A percentile compares a stretch with the other conserved stretches of the same genome.
phyloP scores from a whole-genome alignment of 306 rosid species.

The Abrus pulchellus region DNA sequence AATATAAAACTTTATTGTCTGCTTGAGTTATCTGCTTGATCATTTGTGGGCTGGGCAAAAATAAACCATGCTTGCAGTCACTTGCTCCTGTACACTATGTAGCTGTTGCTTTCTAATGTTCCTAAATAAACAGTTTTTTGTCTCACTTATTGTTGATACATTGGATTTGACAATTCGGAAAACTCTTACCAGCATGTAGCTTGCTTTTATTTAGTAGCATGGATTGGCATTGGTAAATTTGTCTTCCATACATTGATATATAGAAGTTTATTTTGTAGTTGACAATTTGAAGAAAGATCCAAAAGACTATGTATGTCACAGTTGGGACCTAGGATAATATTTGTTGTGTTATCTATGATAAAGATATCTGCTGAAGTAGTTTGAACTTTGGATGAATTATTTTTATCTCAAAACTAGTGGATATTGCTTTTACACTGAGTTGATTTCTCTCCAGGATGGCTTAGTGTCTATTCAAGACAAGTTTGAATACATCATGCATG shows the following conservation, averaged over 20 bases:
- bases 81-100: not conserved
- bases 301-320: too few relatives aligned
- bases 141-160: not conserved
- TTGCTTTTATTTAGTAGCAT: constrained; percentile 22
- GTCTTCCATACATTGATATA: too few relatives aligned
- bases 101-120: not conserved
- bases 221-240: not conserved
- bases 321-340: too few relatives aligned
- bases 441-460: constrained; percentile 68
- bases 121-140: constrained; percentile 7
- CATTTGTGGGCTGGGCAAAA: not conserved
- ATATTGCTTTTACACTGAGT: constrained; percentile 35
- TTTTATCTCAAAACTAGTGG: not conserved
- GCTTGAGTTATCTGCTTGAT: not conserved
- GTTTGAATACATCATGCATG: constrained; percentile 94
- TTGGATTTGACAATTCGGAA: not conserved
- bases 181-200: not conserved
- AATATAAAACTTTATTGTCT: not conserved
- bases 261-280: too few relatives aligned
- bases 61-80: not conserved
- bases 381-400: not conserved
- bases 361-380: constrained; percentile 9
- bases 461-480: constrained; percentile 79
- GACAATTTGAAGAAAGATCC: too few relatives aligned
- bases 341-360: not conserved